Evolutionary conservation across 352 stramenopile genomes (phyloP).

Genomic region (Phytophthora pinifolia): DNA sequence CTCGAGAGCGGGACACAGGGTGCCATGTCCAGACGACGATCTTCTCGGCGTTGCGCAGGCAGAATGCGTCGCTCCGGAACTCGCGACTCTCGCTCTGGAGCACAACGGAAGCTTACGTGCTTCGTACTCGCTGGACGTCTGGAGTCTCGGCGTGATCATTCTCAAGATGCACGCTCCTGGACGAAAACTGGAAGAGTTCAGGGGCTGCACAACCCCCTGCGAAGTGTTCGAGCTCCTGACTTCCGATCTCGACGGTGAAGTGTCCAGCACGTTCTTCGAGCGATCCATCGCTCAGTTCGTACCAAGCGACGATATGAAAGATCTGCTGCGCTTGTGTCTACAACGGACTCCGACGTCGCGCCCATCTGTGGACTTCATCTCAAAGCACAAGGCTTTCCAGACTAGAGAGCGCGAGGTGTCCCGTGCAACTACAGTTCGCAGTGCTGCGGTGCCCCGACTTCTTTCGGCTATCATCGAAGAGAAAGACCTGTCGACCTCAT

Average conservation of each 20-base stretch:
- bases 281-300: conserved; percentile 54
- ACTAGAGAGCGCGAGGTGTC: conserved; percentile 19
- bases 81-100: conserved; percentile 39
- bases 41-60: conserved; percentile 16
- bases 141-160: conserved; percentile 59
- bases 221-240: conserved; percentile 42
- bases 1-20: conserved; percentile 25
- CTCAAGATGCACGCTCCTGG: conserved; percentile 53
- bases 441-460: conserved; percentile 7
- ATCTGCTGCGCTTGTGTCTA: conserved; percentile 47
- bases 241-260: conserved; percentile 5
- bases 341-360: conserved; percentile 35
- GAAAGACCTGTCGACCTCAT: conserved; percentile 3
- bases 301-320: conserved; percentile 41
- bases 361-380: conserved; percentile 38
- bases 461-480: conserved; percentile 29
- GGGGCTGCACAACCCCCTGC: conserved; percentile 26
- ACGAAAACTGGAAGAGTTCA: conserved; percentile 53
- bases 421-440: conserved; percentile 19
- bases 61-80: conserved; percentile 53
- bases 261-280: conserved; percentile 37
- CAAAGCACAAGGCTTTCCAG: conserved; percentile 42
- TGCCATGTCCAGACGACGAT: conserved; percentile 10
- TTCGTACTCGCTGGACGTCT: conserved; percentile 50
- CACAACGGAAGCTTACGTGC: conserved; percentile 22